phyloP scores from a whole-genome alignment of 495 filamentous ascomycete species.

The Podospora anserina region DNA sequence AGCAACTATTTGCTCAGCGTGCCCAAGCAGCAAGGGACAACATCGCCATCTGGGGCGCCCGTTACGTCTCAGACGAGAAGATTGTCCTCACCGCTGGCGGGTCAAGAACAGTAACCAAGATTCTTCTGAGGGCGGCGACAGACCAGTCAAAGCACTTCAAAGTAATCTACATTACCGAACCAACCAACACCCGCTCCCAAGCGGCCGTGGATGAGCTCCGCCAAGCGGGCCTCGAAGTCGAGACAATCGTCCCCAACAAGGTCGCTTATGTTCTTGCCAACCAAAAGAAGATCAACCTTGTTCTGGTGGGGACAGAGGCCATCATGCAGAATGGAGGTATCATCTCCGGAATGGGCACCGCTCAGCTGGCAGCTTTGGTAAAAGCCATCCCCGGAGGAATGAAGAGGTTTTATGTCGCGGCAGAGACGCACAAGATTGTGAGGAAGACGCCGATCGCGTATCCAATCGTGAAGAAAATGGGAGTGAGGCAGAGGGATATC shows the following conservation, averaged over 20 bases:
- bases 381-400: slow-evolving; percentile 56
- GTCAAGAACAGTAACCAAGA: slow-evolving; percentile 73
- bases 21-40: slow-evolving; percentile 81
- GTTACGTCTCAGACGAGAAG: slow-evolving; percentile 70
- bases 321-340: slow-evolving; percentile 93
- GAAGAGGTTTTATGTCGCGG: slow-evolving; percentile 85
- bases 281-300: slow-evolving; percentile 65
- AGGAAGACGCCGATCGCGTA: slow-evolving; percentile 29
- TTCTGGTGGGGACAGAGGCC: slow-evolving; percentile 90
- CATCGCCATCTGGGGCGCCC: slow-evolving; percentile 74
- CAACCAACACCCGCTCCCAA: slow-evolving; percentile 43
- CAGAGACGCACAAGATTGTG: slow-evolving; percentile 80
- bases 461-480: slow-evolving; percentile 27
- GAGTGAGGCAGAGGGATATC: slow-evolving; percentile 68
- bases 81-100: slow-evolving; percentile 86
- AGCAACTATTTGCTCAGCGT: slow-evolving; percentile 75
- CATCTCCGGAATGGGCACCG: slow-evolving; percentile 85
- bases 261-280: slow-evolving; percentile 77
- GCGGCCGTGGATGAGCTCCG: slow-evolving; percentile 66
- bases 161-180: slow-evolving; percentile 78
- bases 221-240: slow-evolving; percentile 71
- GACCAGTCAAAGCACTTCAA: slow-evolving; percentile 59
- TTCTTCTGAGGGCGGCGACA: slow-evolving; percentile 71
- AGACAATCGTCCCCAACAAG: slow-evolving; percentile 71
- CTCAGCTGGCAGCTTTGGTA: slow-evolving; percentile 80